phyloP scores from a whole-genome alignment of 2,329 filamentous ascomycete genomes.

The Apiospora arundinis region DNA sequence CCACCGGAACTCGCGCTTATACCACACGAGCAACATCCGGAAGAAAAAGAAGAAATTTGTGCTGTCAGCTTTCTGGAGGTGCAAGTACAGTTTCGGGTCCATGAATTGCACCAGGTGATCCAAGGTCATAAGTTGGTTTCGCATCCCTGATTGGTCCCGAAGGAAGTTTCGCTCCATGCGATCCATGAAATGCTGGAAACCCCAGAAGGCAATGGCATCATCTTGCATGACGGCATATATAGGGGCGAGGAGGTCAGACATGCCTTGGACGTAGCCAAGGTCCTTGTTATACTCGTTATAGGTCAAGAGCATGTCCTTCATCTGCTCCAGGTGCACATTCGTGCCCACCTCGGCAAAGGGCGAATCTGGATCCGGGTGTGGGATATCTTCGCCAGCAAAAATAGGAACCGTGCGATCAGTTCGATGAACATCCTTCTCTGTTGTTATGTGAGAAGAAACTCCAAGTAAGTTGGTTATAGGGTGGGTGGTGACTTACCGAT shows the following conservation, averaged over 20 bases:
- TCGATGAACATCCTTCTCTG: conserved; percentile 98
- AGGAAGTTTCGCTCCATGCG: conserved; percentile 98
- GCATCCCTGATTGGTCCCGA: conserved; percentile 95
- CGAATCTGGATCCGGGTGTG: conserved; percentile 93
- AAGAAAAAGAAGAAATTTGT: conserved; percentile 99
- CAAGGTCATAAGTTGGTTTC: conserved; percentile 85
- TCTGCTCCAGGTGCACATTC: conserved; percentile 96
- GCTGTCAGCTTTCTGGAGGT: conserved; percentile 87
- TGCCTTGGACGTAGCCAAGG: conserved; percentile 96
- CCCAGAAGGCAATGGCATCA: conserved; percentile 96
- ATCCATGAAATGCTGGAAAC: conserved; percentile 94
- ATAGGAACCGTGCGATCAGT: conserved; percentile 95
- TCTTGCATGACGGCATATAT: conserved; percentile 98
- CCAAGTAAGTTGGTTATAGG: background rate
- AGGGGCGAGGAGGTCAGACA: conserved; percentile 95
- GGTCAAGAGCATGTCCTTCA: conserved; percentile 98
- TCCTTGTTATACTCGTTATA: conserved; percentile 98
- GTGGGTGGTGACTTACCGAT: conserved; percentile 75
- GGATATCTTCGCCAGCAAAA: conserved; percentile 94
- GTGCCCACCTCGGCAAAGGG: conserved; percentile 93
- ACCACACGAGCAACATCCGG: conserved; percentile 98
- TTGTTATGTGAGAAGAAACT: conserved; percentile 30
- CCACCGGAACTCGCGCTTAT: conserved; percentile 96
- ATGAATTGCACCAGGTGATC: conserved; percentile 97
- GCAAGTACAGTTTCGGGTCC: conserved; percentile 91